Conservation (phyloP, 805 yeast species). For the Yamadazyma sp. region DNA sequence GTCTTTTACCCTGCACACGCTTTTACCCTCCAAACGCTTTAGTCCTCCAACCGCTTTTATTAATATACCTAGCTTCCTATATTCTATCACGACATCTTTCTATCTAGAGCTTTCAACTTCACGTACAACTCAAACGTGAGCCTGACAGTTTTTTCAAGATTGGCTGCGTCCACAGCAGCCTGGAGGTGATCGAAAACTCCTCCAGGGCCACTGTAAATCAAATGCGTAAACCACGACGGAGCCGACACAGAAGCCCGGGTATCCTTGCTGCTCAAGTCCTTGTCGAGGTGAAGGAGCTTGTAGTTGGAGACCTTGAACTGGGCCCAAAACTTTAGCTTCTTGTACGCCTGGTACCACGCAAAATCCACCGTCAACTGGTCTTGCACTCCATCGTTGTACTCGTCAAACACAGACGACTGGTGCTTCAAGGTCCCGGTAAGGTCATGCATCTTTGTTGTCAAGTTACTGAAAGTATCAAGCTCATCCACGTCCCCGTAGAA, state of each 20-base stretch:
- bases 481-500: constrained; percentile 9
- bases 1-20: too few relatives aligned
- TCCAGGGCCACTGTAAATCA: constrained; percentile 3
- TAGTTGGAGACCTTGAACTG: constrained; percentile 54
- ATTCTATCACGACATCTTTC: constrained; percentile 19
- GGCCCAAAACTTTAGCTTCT: constrained; percentile 59
- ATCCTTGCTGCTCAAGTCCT: constrained; percentile 22
- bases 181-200: constrained; percentile 2
- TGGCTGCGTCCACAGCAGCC: constrained; percentile 3
- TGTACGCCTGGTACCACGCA: constrained; percentile 71
- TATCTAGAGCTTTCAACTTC: constrained; percentile 20
- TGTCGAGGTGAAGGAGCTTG: constrained; percentile 45
- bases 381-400: constrained; percentile 46
- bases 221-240: constrained; percentile 10
- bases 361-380: constrained; percentile 58
- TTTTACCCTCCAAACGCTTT: too few relatives aligned
- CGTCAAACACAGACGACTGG: constrained; percentile 48
- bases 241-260: not conserved
- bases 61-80: too few relatives aligned
- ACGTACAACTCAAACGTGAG: constrained; percentile 23
- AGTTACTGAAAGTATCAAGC: constrained; percentile 3
- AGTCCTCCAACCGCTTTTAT: constrained; percentile 1
- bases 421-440: constrained; percentile 1
- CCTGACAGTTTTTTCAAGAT: not conserved
- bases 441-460: constrained; percentile 4